Conservation (phyloP, 2,329 filamentous ascomycete species). For the Aspergillus sclerotialis region DNA sequence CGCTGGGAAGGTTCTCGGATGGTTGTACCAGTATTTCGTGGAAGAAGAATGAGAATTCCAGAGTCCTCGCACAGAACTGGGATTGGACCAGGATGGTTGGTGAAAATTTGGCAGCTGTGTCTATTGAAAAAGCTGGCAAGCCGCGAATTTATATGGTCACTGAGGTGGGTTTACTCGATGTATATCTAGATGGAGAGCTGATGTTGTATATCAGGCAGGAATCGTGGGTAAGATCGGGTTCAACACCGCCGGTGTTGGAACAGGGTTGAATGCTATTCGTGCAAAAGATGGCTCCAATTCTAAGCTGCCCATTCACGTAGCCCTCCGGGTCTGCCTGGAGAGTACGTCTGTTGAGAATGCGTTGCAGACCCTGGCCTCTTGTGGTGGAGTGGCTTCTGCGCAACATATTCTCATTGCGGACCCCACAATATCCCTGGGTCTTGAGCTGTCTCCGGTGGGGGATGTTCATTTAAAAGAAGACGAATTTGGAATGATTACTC, state of each 20-base stretch:
- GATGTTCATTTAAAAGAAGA: slow-evolving; percentile 28
- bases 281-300: slow-evolving; percentile 47
- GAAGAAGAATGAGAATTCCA: slow-evolving; percentile 31
- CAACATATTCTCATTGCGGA: slow-evolving; percentile 53
- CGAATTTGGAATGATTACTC: slow-evolving; percentile 28
- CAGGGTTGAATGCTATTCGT: slow-evolving; percentile 56
- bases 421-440: slow-evolving; percentile 17
- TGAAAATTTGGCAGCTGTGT: slow-evolving; percentile 45
- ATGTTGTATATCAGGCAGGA: slow-evolving; percentile 32
- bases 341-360: slow-evolving; percentile 42
- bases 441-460: slow-evolving; percentile 23
- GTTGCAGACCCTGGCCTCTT: slow-evolving; percentile 36
- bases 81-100: slow-evolving; percentile 51
- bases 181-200: background rate
- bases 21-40: slow-evolving; percentile 52
- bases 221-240: slow-evolving; percentile 61
- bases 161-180: slow-evolving; percentile 26
- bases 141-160: slow-evolving; percentile 50
- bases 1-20: slow-evolving; percentile 51
- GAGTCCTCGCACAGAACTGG: slow-evolving; percentile 51
- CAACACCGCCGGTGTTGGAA: slow-evolving; percentile 53
- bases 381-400: slow-evolving; percentile 47
- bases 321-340: slow-evolving; percentile 51
- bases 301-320: slow-evolving; percentile 55
- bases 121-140: slow-evolving; percentile 38